Evolutionary conservation across 495 filamentous ascomycete species (phyloP).

Genomic region (Lasiosphaeria hispida): DNA sequence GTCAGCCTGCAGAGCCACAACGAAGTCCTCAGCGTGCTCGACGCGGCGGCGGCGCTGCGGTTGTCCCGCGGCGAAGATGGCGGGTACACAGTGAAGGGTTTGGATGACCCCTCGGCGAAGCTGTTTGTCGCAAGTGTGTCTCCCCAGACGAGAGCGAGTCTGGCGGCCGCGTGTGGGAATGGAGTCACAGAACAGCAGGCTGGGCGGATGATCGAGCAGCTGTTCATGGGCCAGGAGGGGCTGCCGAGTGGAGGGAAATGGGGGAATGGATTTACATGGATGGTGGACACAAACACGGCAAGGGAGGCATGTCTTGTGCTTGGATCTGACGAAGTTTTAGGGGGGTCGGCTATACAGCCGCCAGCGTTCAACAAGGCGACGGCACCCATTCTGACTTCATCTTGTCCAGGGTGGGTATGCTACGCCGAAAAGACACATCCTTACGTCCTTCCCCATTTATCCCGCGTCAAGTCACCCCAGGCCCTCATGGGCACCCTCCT

Average conservation of each 20-base stretch:
- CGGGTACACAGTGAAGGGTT: constrained; percentile 31
- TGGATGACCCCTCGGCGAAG: constrained; percentile 50
- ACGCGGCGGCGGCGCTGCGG: constrained; percentile 57
- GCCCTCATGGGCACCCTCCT: constrained; percentile 84
- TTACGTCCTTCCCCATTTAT: constrained; percentile 86
- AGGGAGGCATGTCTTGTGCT: constrained; percentile 74
- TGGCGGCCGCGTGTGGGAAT: constrained; percentile 79
- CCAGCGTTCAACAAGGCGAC: constrained; percentile 27
- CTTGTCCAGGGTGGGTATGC: constrained; percentile 97
- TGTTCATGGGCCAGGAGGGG: constrained; percentile 69
- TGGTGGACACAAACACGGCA: constrained; percentile 80
- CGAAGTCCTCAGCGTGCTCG: constrained; percentile 81
- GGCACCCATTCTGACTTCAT: constrained; percentile 80
- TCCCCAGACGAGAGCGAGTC: constrained; percentile 81
- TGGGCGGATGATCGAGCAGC: constrained; percentile 75
- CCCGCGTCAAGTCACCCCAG: constrained; percentile 88
- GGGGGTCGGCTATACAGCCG: constrained; percentile 11
- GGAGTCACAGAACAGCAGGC: constrained; percentile 70
- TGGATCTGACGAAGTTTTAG: constrained; percentile 72
- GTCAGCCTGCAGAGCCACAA: constrained; percentile 88
- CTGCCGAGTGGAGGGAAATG: constrained; percentile 65
- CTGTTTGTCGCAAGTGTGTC: constrained; percentile 89
- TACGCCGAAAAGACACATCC: constrained; percentile 98
- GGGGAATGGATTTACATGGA: constrained; percentile 77
- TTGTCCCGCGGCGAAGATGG: constrained; percentile 24